Percentiles rank a stretch among this genome's conserved stretches.
Evolutionary conservation across 768 basidiomycete genomes (phyloP).

Genomic region (Tylopilus sp.): DNA sequence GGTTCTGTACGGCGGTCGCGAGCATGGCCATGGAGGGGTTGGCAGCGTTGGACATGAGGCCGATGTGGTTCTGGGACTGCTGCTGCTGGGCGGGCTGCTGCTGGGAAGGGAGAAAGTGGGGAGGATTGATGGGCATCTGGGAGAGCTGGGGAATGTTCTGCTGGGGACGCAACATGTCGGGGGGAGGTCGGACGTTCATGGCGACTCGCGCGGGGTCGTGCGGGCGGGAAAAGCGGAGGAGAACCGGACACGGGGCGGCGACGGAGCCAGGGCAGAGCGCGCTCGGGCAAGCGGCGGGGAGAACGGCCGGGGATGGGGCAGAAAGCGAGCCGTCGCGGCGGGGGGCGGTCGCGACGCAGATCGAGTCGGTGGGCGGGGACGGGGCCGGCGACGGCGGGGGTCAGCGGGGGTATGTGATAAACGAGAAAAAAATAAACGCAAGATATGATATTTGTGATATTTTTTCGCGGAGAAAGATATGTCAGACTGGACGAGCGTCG

Average conservation of each 20-base stretch:
- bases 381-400: not conserved
- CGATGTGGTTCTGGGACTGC: constrained; percentile 34
- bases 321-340: constrained; percentile 8
- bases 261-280: constrained; percentile 4
- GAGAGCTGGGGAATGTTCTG: constrained; percentile 41
- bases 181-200: constrained; percentile 48
- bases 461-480: constrained; percentile 26
- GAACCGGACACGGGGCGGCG: not conserved
- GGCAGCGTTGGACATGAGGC: constrained; percentile 34
- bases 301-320: constrained; percentile 1
- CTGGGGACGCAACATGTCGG: constrained; percentile 45
- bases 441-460: constrained; percentile 28
- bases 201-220: not conserved
- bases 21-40: constrained; percentile 41
- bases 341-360: constrained; percentile 16
- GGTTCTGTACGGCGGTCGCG: constrained; percentile 27
- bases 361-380: constrained; percentile 10
- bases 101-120: constrained; percentile 38
- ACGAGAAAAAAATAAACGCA: constrained; percentile 17
- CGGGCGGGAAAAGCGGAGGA: constrained; percentile 3
- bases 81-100: constrained; percentile 35
- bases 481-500: constrained; percentile 30
- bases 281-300: not conserved
- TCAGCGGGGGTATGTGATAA: constrained; percentile 9
- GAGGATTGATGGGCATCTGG: constrained; percentile 34